Base-by-base conservation (phyloP, 2,329 filamentous ascomycete species). In the Orbilia brochopaga region DNA sequence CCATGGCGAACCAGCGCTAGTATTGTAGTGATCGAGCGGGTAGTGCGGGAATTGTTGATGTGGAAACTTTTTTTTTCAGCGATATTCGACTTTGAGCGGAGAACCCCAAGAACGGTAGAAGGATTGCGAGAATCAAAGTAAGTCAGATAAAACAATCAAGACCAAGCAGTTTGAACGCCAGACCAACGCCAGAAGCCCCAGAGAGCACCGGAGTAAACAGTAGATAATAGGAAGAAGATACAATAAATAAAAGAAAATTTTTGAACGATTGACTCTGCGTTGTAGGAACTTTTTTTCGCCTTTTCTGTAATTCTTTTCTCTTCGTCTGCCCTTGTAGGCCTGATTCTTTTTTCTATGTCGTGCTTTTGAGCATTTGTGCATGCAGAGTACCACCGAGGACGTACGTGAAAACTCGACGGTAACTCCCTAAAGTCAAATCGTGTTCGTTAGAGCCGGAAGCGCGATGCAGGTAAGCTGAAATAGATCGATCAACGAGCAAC, bases 1-100 rank as follows among this genome's bases (percentile, higher is more conserved):
- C 66, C 66, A 64, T 64, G 66, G 66, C 66, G 66, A 70, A 60
- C 66, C 66, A 70, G 66, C 66, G 66, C 66, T 63, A 62, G 50
- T 64, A 54, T 63, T 57, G 59, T 58, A 15, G 62, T 51, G 52
- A 62, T 63, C 58, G 57, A 67, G 51, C 32, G 17, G 64, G 44
- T 54, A 23, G 46, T 32, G 40, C 40, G 17, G 40, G 11, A 48
- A 48, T 19, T 5, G 44, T 48, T 11, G 11, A 35, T 59, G 55
- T 37, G 54, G 63, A 70, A 70, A 64, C 66, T 70, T 70, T 61
- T 70, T n/a, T 64, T 48, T 48, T 48, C 54, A 70, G 35, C 60
- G 46, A 54, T 42, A 60, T 67, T 61, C 55, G 56, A 67, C 63
- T 37, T 37, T n/a, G n/a, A 17, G 17, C 17, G 40, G 17, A 3